Percentiles rank a stretch among this genome's conserved stretches.
Conservation (phyloP, 495 filamentous ascomycete genomes). For the Stereocaulon alpinum region DNA sequence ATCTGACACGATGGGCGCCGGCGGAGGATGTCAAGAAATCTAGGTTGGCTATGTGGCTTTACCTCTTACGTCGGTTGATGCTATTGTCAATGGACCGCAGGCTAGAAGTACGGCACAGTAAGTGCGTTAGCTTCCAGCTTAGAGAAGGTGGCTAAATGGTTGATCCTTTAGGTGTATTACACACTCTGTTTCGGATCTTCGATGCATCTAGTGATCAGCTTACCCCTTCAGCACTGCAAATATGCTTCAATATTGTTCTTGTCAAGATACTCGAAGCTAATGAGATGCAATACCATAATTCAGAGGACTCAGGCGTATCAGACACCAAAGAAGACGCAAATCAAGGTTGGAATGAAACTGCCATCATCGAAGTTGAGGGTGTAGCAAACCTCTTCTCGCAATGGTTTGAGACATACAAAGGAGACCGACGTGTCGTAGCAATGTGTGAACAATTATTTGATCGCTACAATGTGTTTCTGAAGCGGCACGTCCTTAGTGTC, state of each 20-base stretch:
- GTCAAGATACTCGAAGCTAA: slow-evolving; percentile 58
- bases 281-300: slow-evolving; percentile 3
- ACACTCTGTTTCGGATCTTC: slow-evolving; percentile 83
- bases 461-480: slow-evolving; percentile 51
- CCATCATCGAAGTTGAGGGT: slow-evolving; percentile 61
- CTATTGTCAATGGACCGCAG: slow-evolving; percentile 66
- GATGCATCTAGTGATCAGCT: slow-evolving; percentile 81
- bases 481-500: slow-evolving; percentile 52
- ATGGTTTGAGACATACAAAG: slow-evolving; percentile 52
- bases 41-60: slow-evolving; percentile 63
- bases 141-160: slow-evolving; percentile 1
- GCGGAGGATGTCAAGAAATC: slow-evolving; percentile 33
- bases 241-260: slow-evolving; percentile 70
- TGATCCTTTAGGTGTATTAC: slow-evolving; percentile 50
- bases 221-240: slow-evolving; percentile 66
- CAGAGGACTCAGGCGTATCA: background rate
- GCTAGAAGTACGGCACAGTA: slow-evolving; percentile 80
- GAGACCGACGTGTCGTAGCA: slow-evolving; percentile 44
- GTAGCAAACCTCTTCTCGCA: slow-evolving; percentile 56
- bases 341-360: slow-evolving; percentile 64
- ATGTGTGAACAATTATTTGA: slow-evolving; percentile 62
- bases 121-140: slow-evolving; percentile 13
- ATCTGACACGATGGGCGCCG: slow-evolving; percentile 29
- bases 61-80: slow-evolving; percentile 68
- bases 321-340: background rate